Conservation (phyloP, 2,329 filamentous ascomycete genomes). For the Venturia effusa region DNA sequence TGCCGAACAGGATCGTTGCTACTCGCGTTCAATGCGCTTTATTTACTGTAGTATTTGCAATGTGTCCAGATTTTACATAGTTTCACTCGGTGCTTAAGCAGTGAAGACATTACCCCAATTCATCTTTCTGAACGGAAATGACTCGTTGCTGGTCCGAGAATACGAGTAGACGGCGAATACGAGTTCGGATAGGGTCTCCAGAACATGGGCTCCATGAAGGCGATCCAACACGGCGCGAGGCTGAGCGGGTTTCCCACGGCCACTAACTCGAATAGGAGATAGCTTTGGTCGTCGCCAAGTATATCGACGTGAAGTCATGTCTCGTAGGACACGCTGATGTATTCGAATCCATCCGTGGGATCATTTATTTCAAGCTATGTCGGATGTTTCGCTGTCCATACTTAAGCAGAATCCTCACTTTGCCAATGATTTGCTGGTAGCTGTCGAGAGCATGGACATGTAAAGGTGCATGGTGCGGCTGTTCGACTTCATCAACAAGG, state of each 20-base stretch:
- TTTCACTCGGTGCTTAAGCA: not conserved
- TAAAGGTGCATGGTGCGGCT: not conserved
- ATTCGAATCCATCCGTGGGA: not conserved
- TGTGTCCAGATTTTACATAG: not conserved
- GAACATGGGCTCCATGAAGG: not conserved
- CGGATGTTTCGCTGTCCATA: not conserved
- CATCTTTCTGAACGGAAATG: not conserved
- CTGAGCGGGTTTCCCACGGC: not conserved
- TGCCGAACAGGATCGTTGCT: not conserved
- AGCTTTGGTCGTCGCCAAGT: not conserved
- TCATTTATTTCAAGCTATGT: too few relatives aligned
- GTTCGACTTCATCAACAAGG: not conserved
- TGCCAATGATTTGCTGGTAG: not conserved
- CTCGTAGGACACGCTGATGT: not conserved
- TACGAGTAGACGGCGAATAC: not conserved
- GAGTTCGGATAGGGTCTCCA: not conserved
- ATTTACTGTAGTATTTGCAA: not conserved
- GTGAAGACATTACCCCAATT: not conserved
- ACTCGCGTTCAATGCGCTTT: not conserved
- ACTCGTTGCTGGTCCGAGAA: not conserved
- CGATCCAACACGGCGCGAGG: not conserved
- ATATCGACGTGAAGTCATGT: not conserved
- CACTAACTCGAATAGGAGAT: not conserved
- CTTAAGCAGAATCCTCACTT: not conserved
- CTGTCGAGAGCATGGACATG: not conserved